Base-by-base conservation (phyloP, 2,329 filamentous ascomycete genomes). In the Aspergillus piperis region DNA sequence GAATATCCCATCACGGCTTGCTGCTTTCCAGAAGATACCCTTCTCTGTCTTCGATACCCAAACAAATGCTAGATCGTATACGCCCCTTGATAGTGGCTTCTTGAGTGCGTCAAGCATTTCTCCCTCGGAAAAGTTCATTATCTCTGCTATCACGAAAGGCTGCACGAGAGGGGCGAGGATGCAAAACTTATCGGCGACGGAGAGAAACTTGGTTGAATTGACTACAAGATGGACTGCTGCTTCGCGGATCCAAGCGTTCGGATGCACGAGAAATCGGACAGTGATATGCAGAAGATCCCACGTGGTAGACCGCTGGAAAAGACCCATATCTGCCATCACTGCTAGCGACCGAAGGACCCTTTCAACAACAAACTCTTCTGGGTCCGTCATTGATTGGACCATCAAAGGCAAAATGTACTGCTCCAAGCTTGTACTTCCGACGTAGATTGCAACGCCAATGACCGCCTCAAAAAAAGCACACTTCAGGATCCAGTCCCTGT, bases 401-500 rank as follows among this genome's bases (percentile, higher is more conserved):
- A 99, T 97, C 13, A 99, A 82, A 0, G 96, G 95, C 25, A 99
- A 79, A 65, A 98, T 96, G 68, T 97, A 99, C 67, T 96, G 92
- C 75, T 99, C 95, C 32, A 99, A 79, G 66, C 89, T 96, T 36
- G 88, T 90, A 61, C 90, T 92, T 27, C 95, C 95, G 36, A 98
- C 86, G 67, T 96, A 96, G 1, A 91, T 87, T 3, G 93, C 91
- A 65, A 99, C 93, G 3, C 93, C 94, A 15, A 98, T 91, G 25
- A 98, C 92, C 0, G 92, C 91, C 71, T 96, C 93, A 70, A 99
- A 97, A 73, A 98, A 98, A 2, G 94, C 92, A 69, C 92, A 97
- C 75, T 96, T 97, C 32, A 99, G 80, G 74, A 92, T 92, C 95
- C 95, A 99, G 73, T 99, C 93, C 44, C 90, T 87, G 69, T 98